Evolutionary conservation across 2,329 filamentous ascomycete genomes (phyloP).

Genomic region (Tolypocladium pustulatum): DNA sequence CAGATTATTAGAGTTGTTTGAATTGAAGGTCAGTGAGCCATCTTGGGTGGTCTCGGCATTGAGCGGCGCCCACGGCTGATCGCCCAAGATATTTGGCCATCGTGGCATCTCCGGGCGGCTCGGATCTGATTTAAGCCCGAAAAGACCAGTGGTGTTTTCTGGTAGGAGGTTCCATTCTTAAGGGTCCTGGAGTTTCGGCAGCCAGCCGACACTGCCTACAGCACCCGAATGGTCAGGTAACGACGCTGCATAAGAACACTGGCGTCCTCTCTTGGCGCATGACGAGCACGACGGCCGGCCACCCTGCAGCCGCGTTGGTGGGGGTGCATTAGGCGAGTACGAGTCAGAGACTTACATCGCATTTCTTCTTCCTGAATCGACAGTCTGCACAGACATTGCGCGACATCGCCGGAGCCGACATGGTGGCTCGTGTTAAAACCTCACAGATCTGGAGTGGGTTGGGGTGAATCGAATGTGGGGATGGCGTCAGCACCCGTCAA

Average conservation of each 20-base stretch:
- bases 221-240: neutral
- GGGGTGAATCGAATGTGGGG: neutral
- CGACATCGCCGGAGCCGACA: conserved; percentile 13
- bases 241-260: neutral
- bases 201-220: neutral
- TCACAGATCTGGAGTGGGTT: neutral
- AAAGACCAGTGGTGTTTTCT: neutral
- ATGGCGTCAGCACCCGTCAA: neutral
- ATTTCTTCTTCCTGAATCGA: conserved; percentile 15
- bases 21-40: neutral
- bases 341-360: conserved; percentile 7
- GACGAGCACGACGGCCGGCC: conserved; percentile 2
- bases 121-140: neutral
- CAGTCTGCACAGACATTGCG: conserved; percentile 14
- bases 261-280: neutral
- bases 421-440: neutral
- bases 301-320: conserved; percentile 5
- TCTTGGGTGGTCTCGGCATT: neutral
- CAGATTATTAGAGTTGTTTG: neutral
- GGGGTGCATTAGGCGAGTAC: conserved; percentile 5
- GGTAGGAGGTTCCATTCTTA: neutral
- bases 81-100: neutral
- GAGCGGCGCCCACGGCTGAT: neutral
- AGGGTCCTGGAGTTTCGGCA: neutral
- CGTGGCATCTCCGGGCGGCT: neutral